phyloP scores from a whole-genome alignment of 768 basidiomycete species.

The Hypholoma sublateritium region DNA sequence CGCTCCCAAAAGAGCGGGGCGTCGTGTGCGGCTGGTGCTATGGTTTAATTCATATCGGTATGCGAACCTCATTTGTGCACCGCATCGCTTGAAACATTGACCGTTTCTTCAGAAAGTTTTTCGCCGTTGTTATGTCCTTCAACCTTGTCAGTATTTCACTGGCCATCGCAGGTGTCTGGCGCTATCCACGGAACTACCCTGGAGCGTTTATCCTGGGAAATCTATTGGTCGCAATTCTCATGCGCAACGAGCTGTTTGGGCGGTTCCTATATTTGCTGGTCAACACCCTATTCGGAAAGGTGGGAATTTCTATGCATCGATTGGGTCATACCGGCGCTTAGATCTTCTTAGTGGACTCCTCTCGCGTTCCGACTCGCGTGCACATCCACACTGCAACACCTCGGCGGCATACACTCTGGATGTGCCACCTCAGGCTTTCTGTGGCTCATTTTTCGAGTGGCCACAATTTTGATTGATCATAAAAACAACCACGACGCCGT shows the following conservation, averaged over 20 bases:
- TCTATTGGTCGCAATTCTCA: slow-evolving; percentile 66
- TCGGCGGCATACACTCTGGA: slow-evolving; percentile 84
- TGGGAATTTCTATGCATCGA: slow-evolving; percentile 20
- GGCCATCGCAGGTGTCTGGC: slow-evolving; percentile 64
- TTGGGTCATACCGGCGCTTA: slow-evolving; percentile 6
- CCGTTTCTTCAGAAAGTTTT: slow-evolving; percentile 59
- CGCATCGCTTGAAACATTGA: not conserved
- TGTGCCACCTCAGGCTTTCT: slow-evolving; percentile 74
- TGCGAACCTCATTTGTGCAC: slow-evolving; percentile 8
- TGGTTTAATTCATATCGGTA: slow-evolving; percentile 85
- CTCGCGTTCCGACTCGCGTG: slow-evolving; percentile 62
- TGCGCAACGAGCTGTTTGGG: slow-evolving; percentile 83
- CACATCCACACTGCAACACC: slow-evolving; percentile 73
- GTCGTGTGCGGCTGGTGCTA: slow-evolving; percentile 59
- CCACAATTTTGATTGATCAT: slow-evolving; percentile 51
- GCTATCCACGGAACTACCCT: slow-evolving; percentile 63
- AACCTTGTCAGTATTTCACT: slow-evolving; percentile 63
- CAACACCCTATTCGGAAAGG: slow-evolving; percentile 81
- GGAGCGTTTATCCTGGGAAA: slow-evolving; percentile 78
- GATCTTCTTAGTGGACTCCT: slow-evolving; percentile 39
- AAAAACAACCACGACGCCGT: slow-evolving; percentile 52
- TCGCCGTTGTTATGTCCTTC: slow-evolving; percentile 55
- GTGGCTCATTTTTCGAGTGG: slow-evolving; percentile 69
- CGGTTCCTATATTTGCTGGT: slow-evolving; percentile 71
- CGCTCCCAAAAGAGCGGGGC: slow-evolving; percentile 39